Percentiles rank a stretch among this genome's conserved stretches.
phyloP scores from a whole-genome alignment of 1,284 basidiomycete genomes.

The Pterulicium gracile region DNA sequence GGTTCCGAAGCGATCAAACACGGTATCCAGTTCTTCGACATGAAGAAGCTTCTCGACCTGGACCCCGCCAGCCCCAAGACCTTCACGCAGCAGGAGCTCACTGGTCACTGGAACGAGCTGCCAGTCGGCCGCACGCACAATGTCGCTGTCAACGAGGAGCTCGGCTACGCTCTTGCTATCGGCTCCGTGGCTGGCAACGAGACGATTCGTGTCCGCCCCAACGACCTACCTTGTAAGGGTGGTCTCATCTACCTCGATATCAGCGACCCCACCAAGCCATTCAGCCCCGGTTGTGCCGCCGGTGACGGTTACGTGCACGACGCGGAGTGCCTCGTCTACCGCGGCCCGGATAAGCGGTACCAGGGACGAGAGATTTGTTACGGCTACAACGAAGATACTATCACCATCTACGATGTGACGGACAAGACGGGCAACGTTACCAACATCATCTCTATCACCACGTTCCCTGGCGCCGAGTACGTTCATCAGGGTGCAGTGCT shows the following conservation, averaged over 20 bases:
- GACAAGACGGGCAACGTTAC: constrained; percentile 13
- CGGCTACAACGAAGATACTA: constrained; percentile 16
- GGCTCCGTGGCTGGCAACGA: constrained; percentile 10
- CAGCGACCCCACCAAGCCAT: constrained; percentile 17
- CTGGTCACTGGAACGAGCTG: constrained; percentile 4
- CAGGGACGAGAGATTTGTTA: constrained; percentile 16
- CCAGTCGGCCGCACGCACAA: constrained; percentile 14
- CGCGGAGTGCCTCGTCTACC: constrained; percentile 16
- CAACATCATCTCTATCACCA: constrained; percentile 14
- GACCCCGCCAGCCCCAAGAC: constrained; percentile 8
- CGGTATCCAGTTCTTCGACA: constrained; percentile 14
- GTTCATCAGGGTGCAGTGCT: constrained; percentile 16
- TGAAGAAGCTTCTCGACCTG: constrained; percentile 12
- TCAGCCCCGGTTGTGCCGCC: constrained; percentile 13
- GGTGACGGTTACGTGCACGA: constrained; percentile 22
- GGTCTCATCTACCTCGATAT: constrained; percentile 18
- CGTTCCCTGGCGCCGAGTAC: constrained; percentile 15
- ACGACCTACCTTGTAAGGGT: too few relatives aligned
- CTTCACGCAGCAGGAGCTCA: constrained; percentile 9
- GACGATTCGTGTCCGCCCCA: too few relatives aligned
- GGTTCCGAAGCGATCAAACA: constrained; percentile 16
- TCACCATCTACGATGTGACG: constrained; percentile 16
- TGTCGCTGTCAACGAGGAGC: constrained; percentile 12
- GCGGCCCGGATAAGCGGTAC: constrained; percentile 14
- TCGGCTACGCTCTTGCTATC: constrained; percentile 11